These are phyloP conservation scores for Nephromyces sp. DNA, from an alignment of 169 alveolate genomes.

Conservation along the genomic window DNA sequence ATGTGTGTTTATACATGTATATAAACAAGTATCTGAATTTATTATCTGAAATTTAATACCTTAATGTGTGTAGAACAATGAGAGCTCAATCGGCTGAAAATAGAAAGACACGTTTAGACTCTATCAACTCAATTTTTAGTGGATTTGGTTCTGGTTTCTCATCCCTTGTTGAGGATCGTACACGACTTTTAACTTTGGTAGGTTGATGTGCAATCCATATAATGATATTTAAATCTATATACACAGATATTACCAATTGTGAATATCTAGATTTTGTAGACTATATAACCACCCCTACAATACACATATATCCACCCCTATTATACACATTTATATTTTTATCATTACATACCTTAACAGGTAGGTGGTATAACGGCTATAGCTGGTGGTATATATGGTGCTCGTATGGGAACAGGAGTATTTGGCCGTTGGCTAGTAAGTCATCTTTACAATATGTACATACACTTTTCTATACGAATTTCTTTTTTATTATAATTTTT, in stretches of 20 bases:
- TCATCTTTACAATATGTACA: not conserved
- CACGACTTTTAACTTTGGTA: slow-evolving; percentile 49
- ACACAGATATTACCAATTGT: too few relatives aligned
- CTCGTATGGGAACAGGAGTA: slow-evolving; percentile 20
- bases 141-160: slow-evolving; percentile 58
- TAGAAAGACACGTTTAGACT: slow-evolving; percentile 76
- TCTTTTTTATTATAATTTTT: not conserved
- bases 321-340: not conserved
- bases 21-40: too few relatives aligned
- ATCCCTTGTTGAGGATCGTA: slow-evolving; percentile 51
- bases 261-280: not conserved
- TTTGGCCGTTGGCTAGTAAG: slow-evolving; percentile 12
- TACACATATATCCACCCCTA: not conserved
- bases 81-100: slow-evolving; percentile 72
- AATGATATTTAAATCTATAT: not conserved
- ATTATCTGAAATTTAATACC: too few relatives aligned
- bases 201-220: not conserved
- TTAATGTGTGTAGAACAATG: slow-evolving; percentile 51
- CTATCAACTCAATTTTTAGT: slow-evolving; percentile 62
- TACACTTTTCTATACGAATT: not conserved
- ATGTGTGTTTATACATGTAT: too few relatives aligned
- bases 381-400: slow-evolving; percentile 32
- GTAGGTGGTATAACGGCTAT: slow-evolving; percentile 19
- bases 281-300: not conserved
- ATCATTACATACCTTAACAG: not conserved